Evolutionary conservation across 2,329 filamentous ascomycete species (phyloP).

Genomic region (Incumbomyces delicatus): DNA sequence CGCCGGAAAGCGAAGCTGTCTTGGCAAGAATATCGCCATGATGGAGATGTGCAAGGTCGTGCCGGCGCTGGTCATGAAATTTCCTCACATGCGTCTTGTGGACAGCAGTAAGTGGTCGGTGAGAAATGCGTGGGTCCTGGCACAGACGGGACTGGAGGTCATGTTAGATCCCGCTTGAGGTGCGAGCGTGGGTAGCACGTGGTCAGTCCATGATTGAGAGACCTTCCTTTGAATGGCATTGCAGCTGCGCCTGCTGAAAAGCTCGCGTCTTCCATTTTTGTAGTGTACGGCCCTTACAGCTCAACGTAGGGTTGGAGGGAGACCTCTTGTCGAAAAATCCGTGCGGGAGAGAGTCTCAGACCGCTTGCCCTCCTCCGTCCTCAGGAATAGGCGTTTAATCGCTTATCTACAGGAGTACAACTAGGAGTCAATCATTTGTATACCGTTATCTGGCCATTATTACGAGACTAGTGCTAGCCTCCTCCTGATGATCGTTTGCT

Average conservation of each 20-base stretch:
- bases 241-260: no score
- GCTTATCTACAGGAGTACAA: background rate
- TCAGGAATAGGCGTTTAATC: background rate
- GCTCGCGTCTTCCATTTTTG: no score
- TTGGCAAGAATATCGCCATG: constrained; percentile 24
- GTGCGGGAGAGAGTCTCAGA: no score
- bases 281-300: no score
- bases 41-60: constrained; percentile 22
- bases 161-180: constrained; percentile 7
- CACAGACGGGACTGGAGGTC: constrained; percentile 16
- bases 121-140: constrained; percentile 19
- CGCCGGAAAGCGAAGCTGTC: constrained; percentile 20
- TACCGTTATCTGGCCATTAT: no score
- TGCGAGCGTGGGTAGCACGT: background rate
- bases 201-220: background rate
- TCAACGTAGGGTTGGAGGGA: no score
- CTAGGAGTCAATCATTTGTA: background rate
- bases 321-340: no score
- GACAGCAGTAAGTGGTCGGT: constrained; percentile 14
- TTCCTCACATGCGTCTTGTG: constrained; percentile 12
- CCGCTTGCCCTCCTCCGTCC: background rate
- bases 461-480: no score
- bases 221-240: no score
- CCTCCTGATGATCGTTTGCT: no score
- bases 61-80: constrained; percentile 16